Evolutionary conservation across 345 rosid genomes (phyloP).

Genomic region (Arabis alpina): DNA sequence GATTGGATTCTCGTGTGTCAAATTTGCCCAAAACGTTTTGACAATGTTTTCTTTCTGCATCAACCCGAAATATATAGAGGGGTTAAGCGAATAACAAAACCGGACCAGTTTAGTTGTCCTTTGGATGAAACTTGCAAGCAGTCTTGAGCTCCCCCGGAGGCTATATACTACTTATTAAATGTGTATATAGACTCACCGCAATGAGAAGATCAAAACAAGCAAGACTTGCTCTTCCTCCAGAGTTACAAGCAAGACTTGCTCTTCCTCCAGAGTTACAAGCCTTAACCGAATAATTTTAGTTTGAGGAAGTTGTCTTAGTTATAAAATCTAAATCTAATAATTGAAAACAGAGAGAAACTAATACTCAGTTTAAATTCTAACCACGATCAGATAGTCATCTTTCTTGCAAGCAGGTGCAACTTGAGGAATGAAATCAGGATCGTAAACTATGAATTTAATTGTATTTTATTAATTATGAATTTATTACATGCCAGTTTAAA

Average conservation of each 20-base stretch:
- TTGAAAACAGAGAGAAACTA: background rate
- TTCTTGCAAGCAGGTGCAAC: conserved; percentile 46
- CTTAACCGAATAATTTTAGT: background rate
- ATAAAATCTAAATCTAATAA: background rate
- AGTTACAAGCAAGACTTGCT: conserved; percentile 42
- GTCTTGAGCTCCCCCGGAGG: conserved; percentile 53
- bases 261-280: conserved; percentile 52
- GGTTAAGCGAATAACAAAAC: background rate
- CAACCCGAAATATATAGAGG: background rate
- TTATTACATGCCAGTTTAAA: too few species aligned
- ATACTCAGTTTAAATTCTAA: conserved; percentile 13
- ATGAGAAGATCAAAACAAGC: conserved; percentile 54
- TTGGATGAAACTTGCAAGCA: conserved; percentile 51
- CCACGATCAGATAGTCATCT: conserved; percentile 55
- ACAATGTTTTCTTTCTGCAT: background rate
- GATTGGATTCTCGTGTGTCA: background rate
- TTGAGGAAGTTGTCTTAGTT: background rate
- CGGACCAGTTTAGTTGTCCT: conserved; percentile 17
- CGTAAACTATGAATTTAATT: too few species aligned
- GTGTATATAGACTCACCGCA: conserved; percentile 39
- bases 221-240: conserved; percentile 44
- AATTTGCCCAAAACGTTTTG: background rate
- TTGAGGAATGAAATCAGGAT: conserved; percentile 48
- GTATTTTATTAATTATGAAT: too few species aligned
- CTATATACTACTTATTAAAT: conserved; percentile 3